Evolutionary conservation across 2,329 filamentous ascomycete species (phyloP), one percentile per base, ranked within the genome.

Genomic region (Gaeumannomyces tritici): DNA sequence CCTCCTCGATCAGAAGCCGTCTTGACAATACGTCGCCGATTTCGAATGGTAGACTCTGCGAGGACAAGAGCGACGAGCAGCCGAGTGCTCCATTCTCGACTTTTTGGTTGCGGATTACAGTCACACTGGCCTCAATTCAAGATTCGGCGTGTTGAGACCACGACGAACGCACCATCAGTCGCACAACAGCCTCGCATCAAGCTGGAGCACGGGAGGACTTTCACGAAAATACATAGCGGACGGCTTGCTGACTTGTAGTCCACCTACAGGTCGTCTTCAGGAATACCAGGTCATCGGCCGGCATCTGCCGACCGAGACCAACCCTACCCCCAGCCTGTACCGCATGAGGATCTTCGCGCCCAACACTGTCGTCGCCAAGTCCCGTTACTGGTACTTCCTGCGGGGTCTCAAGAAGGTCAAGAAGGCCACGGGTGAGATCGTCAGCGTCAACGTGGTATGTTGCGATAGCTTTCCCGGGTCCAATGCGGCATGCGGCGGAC

Each of bases 231-330:
- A 7, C 4, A n/a, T 21, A 4, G 42, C 9, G 42, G 42, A 27
- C 26, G 29, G 55, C 29, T 54, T 60, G 60, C 69, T 68, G 64
- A 69, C 69, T 64, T 63, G 42, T 9, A 51, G 66, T 64, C 64
- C 55, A 62, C 63, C 58, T 59, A 63, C 80, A 99, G 95, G 93
- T 91, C 95, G 95, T 88, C 93, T 99, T 84, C 90, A 92, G 80
- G 95, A 99, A 89, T 99, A 96, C 88, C 95, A 98, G 89, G 93
- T 99, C 85, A 96, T 99, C 79, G 95, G 96, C 84, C 93, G 96
- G 83, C 93, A 97, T 83, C 82, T 99, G 89, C 95, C 95, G 82
- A 91, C 89, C 77, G 95, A 99, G 85, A 85, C 89, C 79, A 96
- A 96, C 87, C 92, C 93, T 76, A 91, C 91, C 75, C 95, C 95